phyloP scores from a whole-genome alignment of 495 filamentous ascomycete species.

The Aspergillus nidulans region DNA sequence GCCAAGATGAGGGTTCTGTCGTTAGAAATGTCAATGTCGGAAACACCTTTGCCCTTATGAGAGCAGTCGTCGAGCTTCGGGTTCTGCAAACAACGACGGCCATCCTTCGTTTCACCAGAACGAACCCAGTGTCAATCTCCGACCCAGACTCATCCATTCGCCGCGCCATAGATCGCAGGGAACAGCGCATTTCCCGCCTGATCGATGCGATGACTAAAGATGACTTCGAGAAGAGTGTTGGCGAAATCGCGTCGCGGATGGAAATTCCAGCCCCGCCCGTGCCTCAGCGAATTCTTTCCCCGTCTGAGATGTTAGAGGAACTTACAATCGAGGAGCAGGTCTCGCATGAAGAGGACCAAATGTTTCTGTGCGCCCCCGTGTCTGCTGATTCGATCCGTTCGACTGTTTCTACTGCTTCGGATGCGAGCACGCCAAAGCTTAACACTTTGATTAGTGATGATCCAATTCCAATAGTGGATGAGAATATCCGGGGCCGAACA shows the following conservation, averaged over 20 bases:
- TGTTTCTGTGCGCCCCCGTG: neutral
- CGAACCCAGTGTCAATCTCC: constrained; percentile 1
- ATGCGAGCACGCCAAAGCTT: neutral
- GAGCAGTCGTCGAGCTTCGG: constrained; percentile 9
- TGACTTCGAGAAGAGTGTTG: neutral
- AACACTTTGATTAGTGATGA: neutral
- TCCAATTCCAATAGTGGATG: neutral
- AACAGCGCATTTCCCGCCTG: constrained; percentile 16
- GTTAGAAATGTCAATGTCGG: neutral
- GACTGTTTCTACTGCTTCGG: neutral
- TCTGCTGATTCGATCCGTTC: neutral
- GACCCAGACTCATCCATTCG: neutral
- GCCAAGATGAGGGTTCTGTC: neutral
- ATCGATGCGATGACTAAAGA: constrained; percentile 7
- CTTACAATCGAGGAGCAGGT: neutral
- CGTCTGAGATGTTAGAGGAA: neutral
- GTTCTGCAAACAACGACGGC: constrained; percentile 8
- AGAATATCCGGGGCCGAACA: neutral
- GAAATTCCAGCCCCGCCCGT: neutral
- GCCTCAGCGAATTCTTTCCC: neutral
- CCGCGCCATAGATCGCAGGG: constrained; percentile 13
- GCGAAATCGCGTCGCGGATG: neutral
- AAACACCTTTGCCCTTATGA: constrained; percentile 1
- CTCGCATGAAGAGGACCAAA: neutral
- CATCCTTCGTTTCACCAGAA: neutral